These are phyloP conservation scores for Exobasidium cylindrosporum DNA, from an alignment of 1,284 basidiomycete species.

Conservation along the genomic window DNA sequence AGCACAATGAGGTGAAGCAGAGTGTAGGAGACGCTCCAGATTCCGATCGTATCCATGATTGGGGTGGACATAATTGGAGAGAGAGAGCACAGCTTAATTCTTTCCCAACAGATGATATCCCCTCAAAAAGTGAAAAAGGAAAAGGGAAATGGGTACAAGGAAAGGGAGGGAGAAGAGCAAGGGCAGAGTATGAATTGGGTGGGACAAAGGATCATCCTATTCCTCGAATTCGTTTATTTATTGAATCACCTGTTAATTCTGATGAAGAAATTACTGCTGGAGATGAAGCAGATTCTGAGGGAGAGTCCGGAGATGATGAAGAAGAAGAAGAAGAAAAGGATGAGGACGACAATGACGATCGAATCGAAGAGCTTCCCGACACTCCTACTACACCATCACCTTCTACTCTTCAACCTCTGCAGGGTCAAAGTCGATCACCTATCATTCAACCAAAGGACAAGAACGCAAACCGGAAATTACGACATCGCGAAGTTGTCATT, in stretches of 20 bases:
- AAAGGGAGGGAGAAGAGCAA: constrained; percentile 47
- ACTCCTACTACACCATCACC: not conserved
- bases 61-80: constrained; percentile 23
- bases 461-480: not conserved
- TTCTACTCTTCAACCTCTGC: constrained; percentile 1
- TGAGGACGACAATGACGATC: constrained; percentile 17
- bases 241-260: constrained; percentile 45
- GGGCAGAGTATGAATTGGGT: constrained; percentile 56
- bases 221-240: constrained; percentile 54
- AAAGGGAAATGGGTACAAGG: constrained; percentile 42
- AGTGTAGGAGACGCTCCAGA: not conserved
- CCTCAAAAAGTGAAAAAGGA: not conserved
- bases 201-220: constrained; percentile 54
- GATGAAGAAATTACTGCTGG: constrained; percentile 31
- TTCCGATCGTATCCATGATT: constrained; percentile 18
- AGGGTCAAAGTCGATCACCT: not conserved
- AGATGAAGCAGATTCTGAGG: constrained; percentile 13
- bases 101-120: not conserved
- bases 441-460: constrained; percentile 5
- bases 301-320: constrained; percentile 15
- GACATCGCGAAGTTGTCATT: constrained; percentile 67
- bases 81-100: constrained; percentile 8
- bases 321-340: constrained; percentile 20
- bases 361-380: constrained; percentile 28
- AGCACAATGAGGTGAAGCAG: constrained; percentile 15